These are phyloP conservation scores for Roridomyces roridus DNA, from an alignment of 768 basidiomycete species.

Conservation along the genomic window DNA sequence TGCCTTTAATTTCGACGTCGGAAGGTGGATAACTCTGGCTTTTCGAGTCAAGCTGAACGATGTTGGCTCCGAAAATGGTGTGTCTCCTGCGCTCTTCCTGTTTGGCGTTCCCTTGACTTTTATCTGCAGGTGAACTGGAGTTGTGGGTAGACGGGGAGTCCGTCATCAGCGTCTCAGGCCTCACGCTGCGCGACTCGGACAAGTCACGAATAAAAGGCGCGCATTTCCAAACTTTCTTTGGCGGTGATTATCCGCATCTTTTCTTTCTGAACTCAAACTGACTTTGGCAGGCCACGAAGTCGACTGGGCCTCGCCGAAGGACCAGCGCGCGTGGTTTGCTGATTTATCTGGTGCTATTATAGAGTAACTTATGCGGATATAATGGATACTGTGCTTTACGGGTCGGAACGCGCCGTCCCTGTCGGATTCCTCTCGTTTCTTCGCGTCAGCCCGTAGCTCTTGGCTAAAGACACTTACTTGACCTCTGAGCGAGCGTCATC, in stretches of 20 bases:
- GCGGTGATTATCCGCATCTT: conserved; percentile 59
- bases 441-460: no score
- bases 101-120: no score
- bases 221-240: conserved; percentile 83
- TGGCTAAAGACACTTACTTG: no score
- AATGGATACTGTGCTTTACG: no score
- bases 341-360: conserved; percentile 54
- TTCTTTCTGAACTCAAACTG: neutral
- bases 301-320: conserved; percentile 67
- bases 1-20: conserved; percentile 57
- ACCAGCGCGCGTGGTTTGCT: conserved; percentile 61
- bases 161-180: conserved; percentile 55
- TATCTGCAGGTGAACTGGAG: conserved; percentile 74
- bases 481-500: conserved; percentile 38
- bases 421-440: no score
- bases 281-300: conserved; percentile 47
- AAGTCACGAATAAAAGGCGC: conserved; percentile 65
- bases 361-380: conserved; percentile 43
- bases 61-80: conserved; percentile 63
- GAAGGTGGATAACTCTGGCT: conserved; percentile 65
- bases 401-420: no score
- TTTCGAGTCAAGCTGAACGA: conserved; percentile 74
- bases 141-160: conserved; percentile 67
- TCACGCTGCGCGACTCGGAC: conserved; percentile 52
- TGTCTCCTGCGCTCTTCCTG: no score